These are phyloP conservation scores for Syncephalis plumigaleata DNA, from an alignment of 371 early-diverging fungal genomes.

Conservation along the genomic window DNA sequence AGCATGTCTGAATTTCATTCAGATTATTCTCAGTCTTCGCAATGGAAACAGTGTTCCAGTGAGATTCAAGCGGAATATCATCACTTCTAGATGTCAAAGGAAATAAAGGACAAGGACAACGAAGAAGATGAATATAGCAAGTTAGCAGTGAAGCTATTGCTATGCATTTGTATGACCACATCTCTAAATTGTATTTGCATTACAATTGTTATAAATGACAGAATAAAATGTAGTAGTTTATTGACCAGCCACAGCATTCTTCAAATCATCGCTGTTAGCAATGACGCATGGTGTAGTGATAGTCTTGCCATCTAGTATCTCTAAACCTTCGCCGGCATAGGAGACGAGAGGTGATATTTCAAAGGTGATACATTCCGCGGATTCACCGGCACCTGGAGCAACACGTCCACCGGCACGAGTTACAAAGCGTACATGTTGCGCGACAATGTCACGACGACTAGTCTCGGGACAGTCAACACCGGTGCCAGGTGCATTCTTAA, in stretches of 20 bases:
- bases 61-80: too few relatives aligned
- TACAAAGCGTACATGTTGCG: constrained; percentile 70
- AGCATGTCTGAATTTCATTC: too few relatives aligned
- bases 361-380: constrained; percentile 22
- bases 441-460: constrained; percentile 68
- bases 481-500: constrained; percentile 90
- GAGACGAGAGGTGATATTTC: constrained; percentile 85
- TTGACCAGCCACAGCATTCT: neutral
- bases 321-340: constrained; percentile 87
- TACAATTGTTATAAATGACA: too few relatives aligned
- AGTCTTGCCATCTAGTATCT: constrained; percentile 16
- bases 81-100: too few relatives aligned
- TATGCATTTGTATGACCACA: too few relatives aligned
- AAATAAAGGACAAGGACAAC: too few relatives aligned
- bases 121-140: too few relatives aligned
- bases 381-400: constrained; percentile 10
- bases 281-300: neutral
- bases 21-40: too few relatives aligned
- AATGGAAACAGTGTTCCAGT: too few relatives aligned
- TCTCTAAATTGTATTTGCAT: too few relatives aligned
- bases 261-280: neutral
- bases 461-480: constrained; percentile 87
- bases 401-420: constrained; percentile 59
- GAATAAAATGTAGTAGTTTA: too few relatives aligned
- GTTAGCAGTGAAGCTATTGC: too few relatives aligned